These are phyloP conservation scores for Thermoascus crustaceus DNA, from an alignment of 2,329 filamentous ascomycete genomes.

Conservation along the genomic window DNA sequence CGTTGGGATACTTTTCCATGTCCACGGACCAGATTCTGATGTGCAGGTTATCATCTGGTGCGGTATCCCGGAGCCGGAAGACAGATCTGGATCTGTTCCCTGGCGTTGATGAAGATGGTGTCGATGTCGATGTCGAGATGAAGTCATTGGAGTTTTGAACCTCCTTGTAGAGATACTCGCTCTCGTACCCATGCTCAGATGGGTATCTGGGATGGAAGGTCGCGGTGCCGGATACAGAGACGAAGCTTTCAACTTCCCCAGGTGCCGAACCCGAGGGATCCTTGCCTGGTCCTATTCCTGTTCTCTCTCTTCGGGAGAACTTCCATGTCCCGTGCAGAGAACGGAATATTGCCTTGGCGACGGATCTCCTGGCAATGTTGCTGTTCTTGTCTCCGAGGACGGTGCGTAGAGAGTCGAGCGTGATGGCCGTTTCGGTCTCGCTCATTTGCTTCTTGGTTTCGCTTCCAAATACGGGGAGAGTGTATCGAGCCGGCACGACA, in stretches of 20 bases:
- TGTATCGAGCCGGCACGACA: conserved; percentile 50
- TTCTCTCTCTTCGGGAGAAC: too few species aligned
- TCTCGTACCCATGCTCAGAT: conserved; percentile 36
- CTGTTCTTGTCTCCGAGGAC: conserved; percentile 32
- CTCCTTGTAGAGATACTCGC: conserved; percentile 27
- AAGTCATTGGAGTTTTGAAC: neutral
- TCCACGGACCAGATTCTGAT: conserved; percentile 12
- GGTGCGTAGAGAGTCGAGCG: conserved; percentile 39
- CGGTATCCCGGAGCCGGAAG: conserved; percentile 10
- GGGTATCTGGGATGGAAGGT: conserved; percentile 55
- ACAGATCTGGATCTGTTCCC: conserved; percentile 1
- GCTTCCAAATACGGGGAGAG: conserved; percentile 18
- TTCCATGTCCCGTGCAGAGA: conserved; percentile 64
- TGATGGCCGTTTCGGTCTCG: conserved; percentile 35
- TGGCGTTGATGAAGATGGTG: too few species aligned
- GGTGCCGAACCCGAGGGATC: conserved; percentile 26
- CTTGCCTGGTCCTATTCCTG: conserved; percentile 47
- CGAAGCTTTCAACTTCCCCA: conserved; percentile 39
- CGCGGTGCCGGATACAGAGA: conserved; percentile 56
- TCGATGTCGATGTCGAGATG: too few species aligned
- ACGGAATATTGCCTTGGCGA: conserved; percentile 60
- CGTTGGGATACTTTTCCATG: conserved; percentile 2
- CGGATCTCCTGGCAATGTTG: conserved; percentile 45
- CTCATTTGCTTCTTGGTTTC: conserved; percentile 20
- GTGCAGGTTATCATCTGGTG: conserved; percentile 1